These are phyloP conservation scores for Huntiella omanensis DNA, from an alignment of 2,329 filamentous ascomycete genomes.

Conservation along the genomic window DNA sequence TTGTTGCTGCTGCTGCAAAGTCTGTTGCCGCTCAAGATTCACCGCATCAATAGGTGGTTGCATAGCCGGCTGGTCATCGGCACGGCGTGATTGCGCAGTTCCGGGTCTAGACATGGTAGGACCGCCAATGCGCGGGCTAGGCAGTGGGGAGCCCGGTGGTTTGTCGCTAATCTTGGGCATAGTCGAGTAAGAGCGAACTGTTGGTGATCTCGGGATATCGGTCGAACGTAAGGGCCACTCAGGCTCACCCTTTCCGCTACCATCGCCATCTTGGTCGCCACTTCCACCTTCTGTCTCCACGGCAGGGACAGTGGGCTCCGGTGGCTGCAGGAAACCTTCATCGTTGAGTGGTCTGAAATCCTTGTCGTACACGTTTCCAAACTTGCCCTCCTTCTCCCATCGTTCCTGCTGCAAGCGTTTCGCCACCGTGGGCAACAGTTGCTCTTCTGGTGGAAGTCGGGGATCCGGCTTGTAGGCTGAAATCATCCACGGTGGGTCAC, in stretches of 20 bases:
- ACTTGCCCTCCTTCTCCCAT: slow-evolving; percentile 83
- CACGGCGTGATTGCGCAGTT: neutral
- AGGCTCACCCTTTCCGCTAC: neutral
- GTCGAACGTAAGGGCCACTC: slow-evolving; percentile 38
- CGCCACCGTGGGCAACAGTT: slow-evolving; percentile 86
- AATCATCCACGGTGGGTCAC: slow-evolving; percentile 88
- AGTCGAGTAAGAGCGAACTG: slow-evolving; percentile 37
- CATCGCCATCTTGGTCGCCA: slow-evolving; percentile 2
- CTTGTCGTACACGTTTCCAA: slow-evolving; percentile 68
- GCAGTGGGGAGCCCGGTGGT: slow-evolving; percentile 15
- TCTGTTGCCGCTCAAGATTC: neutral
- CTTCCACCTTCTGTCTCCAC: slow-evolving; percentile 12
- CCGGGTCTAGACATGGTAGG: slow-evolving; percentile 2
- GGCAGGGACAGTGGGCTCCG: slow-evolving; percentile 17
- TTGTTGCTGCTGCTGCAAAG: slow-evolving; percentile 21
- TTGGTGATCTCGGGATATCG: slow-evolving; percentile 22
- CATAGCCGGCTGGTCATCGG: neutral
- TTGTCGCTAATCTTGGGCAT: slow-evolving; percentile 39
- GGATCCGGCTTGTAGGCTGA: slow-evolving; percentile 93
- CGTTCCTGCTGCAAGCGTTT: slow-evolving; percentile 81
- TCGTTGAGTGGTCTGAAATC: slow-evolving; percentile 71
- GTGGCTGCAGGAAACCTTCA: slow-evolving; percentile 31
- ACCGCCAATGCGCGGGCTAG: slow-evolving; percentile 16
- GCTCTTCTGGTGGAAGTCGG: slow-evolving; percentile 80
- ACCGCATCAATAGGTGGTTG: neutral